Percentiles rank a stretch among this genome's conserved stretches.
phyloP scores from a whole-genome alignment of 768 basidiomycete species.

The Russula sp. region DNA sequence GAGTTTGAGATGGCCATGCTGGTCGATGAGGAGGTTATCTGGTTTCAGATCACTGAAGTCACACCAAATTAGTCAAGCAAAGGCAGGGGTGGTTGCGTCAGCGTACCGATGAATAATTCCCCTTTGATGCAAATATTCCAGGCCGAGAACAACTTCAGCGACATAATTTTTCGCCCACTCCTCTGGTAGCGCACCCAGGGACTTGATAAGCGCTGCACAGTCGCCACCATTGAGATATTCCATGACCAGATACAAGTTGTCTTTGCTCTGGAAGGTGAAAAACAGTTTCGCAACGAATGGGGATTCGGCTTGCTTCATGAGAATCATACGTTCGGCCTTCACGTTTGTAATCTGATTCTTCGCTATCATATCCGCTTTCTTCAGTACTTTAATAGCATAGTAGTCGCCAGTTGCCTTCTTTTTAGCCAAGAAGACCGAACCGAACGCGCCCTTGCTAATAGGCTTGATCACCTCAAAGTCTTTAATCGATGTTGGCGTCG shows the following conservation, averaged over 20 bases:
- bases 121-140: conserved; percentile 94
- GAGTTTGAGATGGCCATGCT: conserved; percentile 93
- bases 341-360: conserved; percentile 99
- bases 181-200: conserved; percentile 87
- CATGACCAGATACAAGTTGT: conserved; percentile 98
- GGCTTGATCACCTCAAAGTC: conserved; percentile 99
- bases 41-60: conserved; percentile 86
- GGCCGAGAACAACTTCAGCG: conserved; percentile 90
- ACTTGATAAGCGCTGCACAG: conserved; percentile 95
- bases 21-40: conserved; percentile 96
- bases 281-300: conserved; percentile 97
- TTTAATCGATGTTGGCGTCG: conserved; percentile 89
- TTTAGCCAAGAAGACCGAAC: conserved; percentile 96
- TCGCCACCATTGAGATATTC: conserved; percentile 99
- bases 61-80: conserved; percentile 16
- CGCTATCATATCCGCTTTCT: conserved; percentile 99
- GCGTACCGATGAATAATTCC: conserved; percentile 95
- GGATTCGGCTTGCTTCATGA: conserved; percentile 98
- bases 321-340: conserved; percentile 98
- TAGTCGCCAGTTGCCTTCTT: conserved; percentile 98
- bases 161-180: conserved; percentile 97
- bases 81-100: not conserved
- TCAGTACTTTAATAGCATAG: conserved; percentile 99
- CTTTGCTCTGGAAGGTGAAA: conserved; percentile 99
- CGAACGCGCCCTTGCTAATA: conserved; percentile 98